phyloP scores from a whole-genome alignment of 2,329 filamentous ascomycete genomes.

The Fusarium veterinarium region DNA sequence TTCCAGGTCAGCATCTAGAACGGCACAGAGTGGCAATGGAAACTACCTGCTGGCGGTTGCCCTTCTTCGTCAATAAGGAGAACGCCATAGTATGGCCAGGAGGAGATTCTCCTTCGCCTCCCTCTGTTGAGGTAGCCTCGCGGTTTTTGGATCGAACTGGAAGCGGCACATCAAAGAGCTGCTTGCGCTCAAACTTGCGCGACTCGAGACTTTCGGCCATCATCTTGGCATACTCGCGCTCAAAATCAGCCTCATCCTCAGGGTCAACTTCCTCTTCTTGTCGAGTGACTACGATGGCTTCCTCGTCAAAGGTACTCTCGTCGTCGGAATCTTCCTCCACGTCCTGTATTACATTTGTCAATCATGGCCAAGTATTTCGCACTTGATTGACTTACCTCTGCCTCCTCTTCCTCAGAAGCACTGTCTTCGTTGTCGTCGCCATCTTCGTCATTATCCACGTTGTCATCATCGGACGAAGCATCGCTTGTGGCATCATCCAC shows the following conservation, averaged over 20 bases:
- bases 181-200: conserved; percentile 94
- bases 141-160: conserved; percentile 82
- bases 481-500: conserved; percentile 78
- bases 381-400: conserved; percentile 56
- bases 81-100: conserved; percentile 85
- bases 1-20: conserved; percentile 24
- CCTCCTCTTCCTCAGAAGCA: conserved; percentile 68
- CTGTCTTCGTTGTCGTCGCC: conserved; percentile 71
- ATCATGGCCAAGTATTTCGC: neutral
- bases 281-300: conserved; percentile 90
- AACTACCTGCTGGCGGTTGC: conserved; percentile 88
- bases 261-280: conserved; percentile 92
- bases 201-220: conserved; percentile 98
- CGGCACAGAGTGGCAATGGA: neutral
- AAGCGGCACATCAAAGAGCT: conserved; percentile 95
- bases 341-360: conserved; percentile 53
- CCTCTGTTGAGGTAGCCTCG: conserved; percentile 57
- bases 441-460: conserved; percentile 74
- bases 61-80: conserved; percentile 93
- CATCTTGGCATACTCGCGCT: conserved; percentile 97
- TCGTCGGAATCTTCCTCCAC: conserved; percentile 60
- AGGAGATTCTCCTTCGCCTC: conserved; percentile 39
- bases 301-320: conserved; percentile 80
- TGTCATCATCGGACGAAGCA: conserved; percentile 80
- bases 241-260: conserved; percentile 95